phyloP scores from a whole-genome alignment of 2,329 filamentous ascomycete genomes.

The Gnomoniopsis sp. region DNA sequence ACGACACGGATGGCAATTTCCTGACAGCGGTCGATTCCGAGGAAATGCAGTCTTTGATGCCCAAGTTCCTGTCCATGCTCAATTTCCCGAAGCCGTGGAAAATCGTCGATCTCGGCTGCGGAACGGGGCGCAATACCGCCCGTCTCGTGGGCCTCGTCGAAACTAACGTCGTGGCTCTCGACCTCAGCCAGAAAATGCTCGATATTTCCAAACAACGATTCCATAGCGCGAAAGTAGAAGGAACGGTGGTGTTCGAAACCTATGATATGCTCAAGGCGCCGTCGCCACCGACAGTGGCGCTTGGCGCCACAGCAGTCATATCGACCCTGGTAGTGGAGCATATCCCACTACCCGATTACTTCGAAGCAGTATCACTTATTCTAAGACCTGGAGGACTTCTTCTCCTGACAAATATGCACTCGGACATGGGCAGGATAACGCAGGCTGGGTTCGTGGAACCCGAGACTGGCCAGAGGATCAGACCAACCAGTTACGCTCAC shows the following conservation, averaged over 20 bases:
- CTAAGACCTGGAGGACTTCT: conserved; percentile 47
- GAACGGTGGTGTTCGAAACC: conserved; percentile 25
- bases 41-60: conserved; percentile 50
- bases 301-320: conserved; percentile 34
- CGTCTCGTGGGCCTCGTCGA: conserved; percentile 40
- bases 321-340: conserved; percentile 65
- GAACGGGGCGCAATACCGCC: conserved; percentile 60
- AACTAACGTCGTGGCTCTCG: conserved; percentile 47
- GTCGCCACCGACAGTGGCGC: conserved; percentile 28
- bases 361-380: conserved; percentile 40
- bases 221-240: not conserved
- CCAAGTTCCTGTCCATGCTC: conserved; percentile 39
- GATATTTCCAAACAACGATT: conserved; percentile 43
- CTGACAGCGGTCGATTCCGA: conserved; percentile 60
- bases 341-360: conserved; percentile 48
- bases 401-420: conserved; percentile 67
- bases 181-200: conserved; percentile 57
- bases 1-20: conserved; percentile 65
- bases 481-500: conserved; percentile 57
- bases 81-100: conserved; percentile 28
- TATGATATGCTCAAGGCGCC: conserved; percentile 38
- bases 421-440: conserved; percentile 56
- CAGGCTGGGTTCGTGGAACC: conserved; percentile 61
- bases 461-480: conserved; percentile 51
- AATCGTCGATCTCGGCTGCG: conserved; percentile 62